Evolutionary conservation across 371 early-diverging fungal species (phyloP), one percentile per base, ranked within the genome.

Genomic region (Mortierella sp.): DNA sequence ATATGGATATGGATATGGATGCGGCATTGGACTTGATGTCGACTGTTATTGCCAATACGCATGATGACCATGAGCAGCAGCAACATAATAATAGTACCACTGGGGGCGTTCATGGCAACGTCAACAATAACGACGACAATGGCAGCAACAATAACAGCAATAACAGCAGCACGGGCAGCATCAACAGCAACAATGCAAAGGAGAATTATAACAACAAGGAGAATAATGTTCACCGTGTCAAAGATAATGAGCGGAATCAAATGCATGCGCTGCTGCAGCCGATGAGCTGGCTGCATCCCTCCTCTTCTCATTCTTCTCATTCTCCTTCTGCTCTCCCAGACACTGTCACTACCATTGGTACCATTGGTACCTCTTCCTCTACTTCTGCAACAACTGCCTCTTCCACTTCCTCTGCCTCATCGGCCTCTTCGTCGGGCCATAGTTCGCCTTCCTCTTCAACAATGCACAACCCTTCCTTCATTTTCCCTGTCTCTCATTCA

Each of bases 251-350:
- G 44, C 42, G 68, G 42, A 11, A 68, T 21, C 68, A 38, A 68
- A 68, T 68, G 68, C 68, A 68, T 42, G 68, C 44, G 42, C 24
- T 38, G 68, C 68, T 24, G 68, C 68, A 68, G 44, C 68, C 68
- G 42, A 68, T 42, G 68, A 2, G 24, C 42, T 68, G 68, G 68
- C 42, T 68, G 68, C 68, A 68, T 24, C 68, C 10, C 19, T 34
- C 68, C 2, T 24, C 42, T 3, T 24, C 68, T 3, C 38, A 19
- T 8, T 38, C 38, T 24, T 34, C 19, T 13, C 34, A 21, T 38
- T 34, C 21, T 42, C 24, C 24, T 24, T 24, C 68, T 42, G 26
- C 31, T 19, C 31, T 16, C 26, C 26, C 26, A 11, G 26, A n/a
- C n/a, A n/a, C n/a, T 57, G 26, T 26, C 19, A 21, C 24, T 24